Conservation (phyloP, 2,329 filamentous ascomycete genomes). For the Arthroderma uncinatum region DNA sequence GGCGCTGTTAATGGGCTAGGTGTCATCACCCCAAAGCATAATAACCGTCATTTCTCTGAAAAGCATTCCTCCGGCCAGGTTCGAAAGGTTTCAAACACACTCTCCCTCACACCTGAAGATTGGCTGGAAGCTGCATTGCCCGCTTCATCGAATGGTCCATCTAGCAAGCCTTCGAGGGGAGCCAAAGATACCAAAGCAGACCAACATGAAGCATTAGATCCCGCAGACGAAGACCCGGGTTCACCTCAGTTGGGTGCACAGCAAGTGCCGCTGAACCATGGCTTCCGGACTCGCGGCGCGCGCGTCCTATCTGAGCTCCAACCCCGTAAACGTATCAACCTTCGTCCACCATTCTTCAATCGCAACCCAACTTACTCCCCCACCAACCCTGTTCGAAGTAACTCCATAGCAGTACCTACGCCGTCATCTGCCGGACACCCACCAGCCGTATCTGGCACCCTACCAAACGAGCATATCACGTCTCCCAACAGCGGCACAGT, state of each 20-base stretch:
- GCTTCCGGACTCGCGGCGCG: constrained; percentile 11
- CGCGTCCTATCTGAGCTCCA: constrained; percentile 13
- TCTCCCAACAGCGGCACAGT: neutral
- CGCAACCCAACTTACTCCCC: constrained; percentile 17
- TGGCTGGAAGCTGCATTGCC: constrained; percentile 33
- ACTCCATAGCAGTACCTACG: neutral
- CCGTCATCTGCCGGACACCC: constrained; percentile 12
- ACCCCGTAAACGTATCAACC: constrained; percentile 26
- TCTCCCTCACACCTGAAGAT: constrained; percentile 31
- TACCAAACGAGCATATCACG: neutral
- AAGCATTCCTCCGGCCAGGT: neutral
- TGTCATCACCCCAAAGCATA: neutral
- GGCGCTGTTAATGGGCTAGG: neutral
- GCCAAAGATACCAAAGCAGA: neutral
- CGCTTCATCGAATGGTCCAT: neutral
- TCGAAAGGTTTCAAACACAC: constrained; percentile 18
- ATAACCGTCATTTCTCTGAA: neutral
- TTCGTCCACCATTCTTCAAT: constrained; percentile 28
- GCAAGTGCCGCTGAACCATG: neutral
- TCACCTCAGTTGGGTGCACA: neutral
- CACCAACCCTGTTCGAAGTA: constrained; percentile 20
- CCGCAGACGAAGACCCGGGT: neutral
- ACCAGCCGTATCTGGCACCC: neutral
- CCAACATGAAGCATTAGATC: neutral
- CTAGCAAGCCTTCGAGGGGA: neutral